These are phyloP conservation scores for Ilex asprella DNA, from an alignment of 257 asterid species.

Conservation along the genomic window DNA sequence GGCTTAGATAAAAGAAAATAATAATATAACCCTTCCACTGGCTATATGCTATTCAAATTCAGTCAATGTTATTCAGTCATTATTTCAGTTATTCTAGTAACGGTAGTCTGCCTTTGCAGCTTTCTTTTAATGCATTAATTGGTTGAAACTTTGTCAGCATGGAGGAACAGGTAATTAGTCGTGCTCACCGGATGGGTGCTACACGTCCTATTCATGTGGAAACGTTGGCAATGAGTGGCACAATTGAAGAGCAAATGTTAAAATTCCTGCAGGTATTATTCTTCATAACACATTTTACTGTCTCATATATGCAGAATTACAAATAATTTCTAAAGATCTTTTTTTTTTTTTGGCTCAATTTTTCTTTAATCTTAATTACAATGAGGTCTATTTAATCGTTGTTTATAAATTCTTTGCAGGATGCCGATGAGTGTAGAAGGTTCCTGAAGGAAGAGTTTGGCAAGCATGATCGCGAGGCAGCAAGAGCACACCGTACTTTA, in stretches of 20 bases:
- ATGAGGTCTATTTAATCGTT: not conserved
- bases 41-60: no score
- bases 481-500: constrained; percentile 55
- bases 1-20: no score
- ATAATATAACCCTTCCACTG: no score
- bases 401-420: constrained; percentile 32
- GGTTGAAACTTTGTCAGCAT: constrained; percentile 46
- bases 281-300: not conserved
- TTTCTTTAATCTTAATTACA: not conserved
- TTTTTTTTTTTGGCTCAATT: not conserved
- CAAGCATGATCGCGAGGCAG: constrained; percentile 41
- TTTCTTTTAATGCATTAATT: constrained; percentile 14
- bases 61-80: no score
- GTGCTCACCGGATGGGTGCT: constrained; percentile 99
- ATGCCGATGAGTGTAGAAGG: constrained; percentile 58
- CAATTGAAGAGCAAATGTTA: constrained; percentile 95
- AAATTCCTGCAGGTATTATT: constrained; percentile 68
- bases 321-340: not conserved
- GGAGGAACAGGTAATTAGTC: constrained; percentile 99
- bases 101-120: constrained; percentile 1
- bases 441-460: constrained; percentile 53
- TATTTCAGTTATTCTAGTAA: no score
- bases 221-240: constrained; percentile 87
- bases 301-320: no score
- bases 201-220: constrained; percentile 82